Percentiles rank a stretch among this genome's conserved stretches.
phyloP scores from a whole-genome alignment of 176 grass and related monocot genomes.

The Poa annua region DNA sequence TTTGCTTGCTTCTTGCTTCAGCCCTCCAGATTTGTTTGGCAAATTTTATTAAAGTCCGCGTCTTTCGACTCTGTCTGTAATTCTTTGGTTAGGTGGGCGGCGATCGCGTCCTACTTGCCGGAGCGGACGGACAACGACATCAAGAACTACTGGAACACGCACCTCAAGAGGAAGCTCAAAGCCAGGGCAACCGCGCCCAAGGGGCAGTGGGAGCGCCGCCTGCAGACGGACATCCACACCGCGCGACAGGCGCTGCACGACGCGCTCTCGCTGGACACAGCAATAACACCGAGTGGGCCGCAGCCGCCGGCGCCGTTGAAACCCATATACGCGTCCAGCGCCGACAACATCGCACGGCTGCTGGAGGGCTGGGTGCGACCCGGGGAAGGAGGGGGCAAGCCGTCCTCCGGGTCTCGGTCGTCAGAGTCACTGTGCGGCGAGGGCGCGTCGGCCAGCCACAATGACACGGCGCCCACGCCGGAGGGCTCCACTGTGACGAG shows the following conservation, averaged over 20 bases:
- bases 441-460: constrained; percentile 46
- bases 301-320: not conserved
- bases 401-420: constrained; percentile 27
- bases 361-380: constrained; percentile 74
- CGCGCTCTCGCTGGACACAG: constrained; percentile 61
- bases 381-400: not conserved
- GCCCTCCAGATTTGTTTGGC: not conserved
- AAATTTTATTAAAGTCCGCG: too few relatives aligned
- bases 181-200: constrained; percentile 44
- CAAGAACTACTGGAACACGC: constrained; percentile 99
- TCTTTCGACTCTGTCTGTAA: not conserved
- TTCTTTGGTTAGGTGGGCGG: constrained; percentile 70
- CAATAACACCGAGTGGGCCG: not conserved
- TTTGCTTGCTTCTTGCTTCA: not conserved
- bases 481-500: constrained; percentile 37
- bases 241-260: constrained; percentile 76
- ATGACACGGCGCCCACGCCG: constrained; percentile 32
- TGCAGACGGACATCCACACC: constrained; percentile 92
- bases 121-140: constrained; percentile 98
- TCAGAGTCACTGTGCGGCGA: constrained; percentile 44
- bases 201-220: constrained; percentile 79
- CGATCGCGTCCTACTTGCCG: constrained; percentile 91
- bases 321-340: constrained; percentile 67
- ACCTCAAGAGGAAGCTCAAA: constrained; percentile 83
- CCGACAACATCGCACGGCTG: constrained; percentile 77